These are phyloP conservation scores for Ajuga chamaepitys DNA, from an alignment of 257 asterid species.

Conservation along the genomic window DNA sequence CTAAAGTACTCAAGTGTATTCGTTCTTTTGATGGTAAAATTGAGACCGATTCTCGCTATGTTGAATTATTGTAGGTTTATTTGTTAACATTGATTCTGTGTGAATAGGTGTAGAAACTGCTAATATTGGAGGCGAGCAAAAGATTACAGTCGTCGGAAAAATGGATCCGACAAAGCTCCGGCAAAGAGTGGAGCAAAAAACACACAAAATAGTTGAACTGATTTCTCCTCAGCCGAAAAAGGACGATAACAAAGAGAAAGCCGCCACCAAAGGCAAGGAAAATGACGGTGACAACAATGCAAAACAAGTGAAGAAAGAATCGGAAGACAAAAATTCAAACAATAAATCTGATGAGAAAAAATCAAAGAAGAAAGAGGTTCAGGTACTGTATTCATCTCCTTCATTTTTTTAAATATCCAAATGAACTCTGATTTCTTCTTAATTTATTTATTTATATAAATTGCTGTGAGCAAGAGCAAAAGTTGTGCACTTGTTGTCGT, in stretches of 20 bases:
- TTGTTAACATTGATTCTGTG: background rate
- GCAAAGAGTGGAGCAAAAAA: conserved; percentile 46
- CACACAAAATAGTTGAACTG: conserved; percentile 47
- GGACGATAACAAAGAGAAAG: conserved; percentile 20
- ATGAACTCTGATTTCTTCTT: background rate
- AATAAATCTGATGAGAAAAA: conserved; percentile 37
- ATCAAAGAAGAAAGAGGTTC: conserved; percentile 38
- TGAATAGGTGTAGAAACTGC: conserved; percentile 51
- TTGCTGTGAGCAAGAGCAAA: background rate
- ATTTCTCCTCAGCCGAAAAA: conserved; percentile 48
- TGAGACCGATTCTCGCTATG: background rate
- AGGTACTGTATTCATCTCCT: too few relatives aligned
- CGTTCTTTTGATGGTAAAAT: conserved; percentile 52
- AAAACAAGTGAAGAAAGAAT: conserved; percentile 22
- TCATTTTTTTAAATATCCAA: background rate
- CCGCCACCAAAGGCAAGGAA: conserved; percentile 20
- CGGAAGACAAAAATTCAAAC: conserved; percentile 25
- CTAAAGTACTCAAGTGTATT: conserved; percentile 42
- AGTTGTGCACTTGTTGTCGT: conserved; percentile 7
- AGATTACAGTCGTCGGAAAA: conserved; percentile 54
- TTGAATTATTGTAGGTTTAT: background rate
- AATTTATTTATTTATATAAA: too few relatives aligned
- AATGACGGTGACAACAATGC: conserved; percentile 5
- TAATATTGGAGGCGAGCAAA: conserved; percentile 33
- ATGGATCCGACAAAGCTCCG: conserved; percentile 60